A percentile compares a stretch with the other conserved stretches of the same genome.
These are phyloP conservation scores for Tricholoma bakamatsutake DNA, from an alignment of 768 basidiomycete genomes.

Conservation along the genomic window DNA sequence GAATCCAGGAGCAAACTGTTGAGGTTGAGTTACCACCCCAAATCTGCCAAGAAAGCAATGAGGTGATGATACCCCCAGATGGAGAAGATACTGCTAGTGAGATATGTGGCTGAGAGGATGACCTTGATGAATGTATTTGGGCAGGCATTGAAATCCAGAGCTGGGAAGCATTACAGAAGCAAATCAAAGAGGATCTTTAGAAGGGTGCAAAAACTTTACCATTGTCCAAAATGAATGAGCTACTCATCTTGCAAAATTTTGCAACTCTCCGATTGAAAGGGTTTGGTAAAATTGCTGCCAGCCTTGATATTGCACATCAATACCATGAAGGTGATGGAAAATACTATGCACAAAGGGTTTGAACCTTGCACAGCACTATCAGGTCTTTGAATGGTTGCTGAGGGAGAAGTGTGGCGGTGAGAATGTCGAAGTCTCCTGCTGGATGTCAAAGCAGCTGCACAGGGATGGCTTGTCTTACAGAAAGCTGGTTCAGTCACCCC, in stretches of 20 bases:
- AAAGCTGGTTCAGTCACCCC: conserved; percentile 26
- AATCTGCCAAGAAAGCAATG: no score
- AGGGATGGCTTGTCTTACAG: conserved; percentile 17
- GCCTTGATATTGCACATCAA: conserved; percentile 19
- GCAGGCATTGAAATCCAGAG: no score
- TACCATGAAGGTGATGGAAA: conserved; percentile 20
- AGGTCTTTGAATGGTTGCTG: conserved; percentile 29
- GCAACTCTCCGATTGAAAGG: no score
- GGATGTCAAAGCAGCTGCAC: conserved; percentile 14
- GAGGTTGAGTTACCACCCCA: no score
- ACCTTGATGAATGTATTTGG: no score
- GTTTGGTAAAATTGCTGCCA: conserved; percentile 13
- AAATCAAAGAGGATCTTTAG: conserved; percentile 18
- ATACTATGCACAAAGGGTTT: no score
- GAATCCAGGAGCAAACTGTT: no score
- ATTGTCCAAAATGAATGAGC: no score
- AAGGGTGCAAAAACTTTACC: conserved; percentile 19
- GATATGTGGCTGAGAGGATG: no score
- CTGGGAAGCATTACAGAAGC: conserved; percentile 4
- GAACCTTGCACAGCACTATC: conserved; percentile 30
- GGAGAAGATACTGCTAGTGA: no score
- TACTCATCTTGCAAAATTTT: no score
- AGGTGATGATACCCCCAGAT: no score
- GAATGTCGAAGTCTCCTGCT: conserved; percentile 12
- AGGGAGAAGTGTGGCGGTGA: conserved; percentile 19